Evolutionary conservation across 1,284 basidiomycete species (phyloP), one percentile per base, ranked within the genome.

Genomic region (Xanthoconium separans): DNA sequence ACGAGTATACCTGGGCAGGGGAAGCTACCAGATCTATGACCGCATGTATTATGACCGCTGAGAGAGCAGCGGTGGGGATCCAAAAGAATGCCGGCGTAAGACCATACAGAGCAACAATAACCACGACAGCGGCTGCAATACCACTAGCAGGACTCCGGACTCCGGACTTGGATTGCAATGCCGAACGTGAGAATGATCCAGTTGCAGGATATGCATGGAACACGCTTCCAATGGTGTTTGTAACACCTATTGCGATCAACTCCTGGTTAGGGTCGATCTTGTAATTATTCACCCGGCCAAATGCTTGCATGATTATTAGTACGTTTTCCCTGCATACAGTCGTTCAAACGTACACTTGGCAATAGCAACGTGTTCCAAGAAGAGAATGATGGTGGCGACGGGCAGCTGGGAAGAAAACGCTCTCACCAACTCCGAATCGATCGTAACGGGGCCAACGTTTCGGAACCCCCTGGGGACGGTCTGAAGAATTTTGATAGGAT

Each of bases 241-340:
- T 87, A n/a, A 98, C 94, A 41, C 97, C 96, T 60, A 99, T 98
- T 40, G 97, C 96, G 63, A 98, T 90, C 49, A 98, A 81, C 72
- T 98, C 96, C 72, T 98, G 96, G 75, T 95, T 95, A 16, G 96
- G 95, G 68, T 98, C 88, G 72, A 99, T 98, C 73, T 94, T 98
- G 81, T 99, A 99, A 36, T 89, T 89, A 72, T 99, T 98, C 59
- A 98, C 73, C 56, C 96, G 87, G 57, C 97, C 96, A 70, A 99
- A 99, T 0, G 95, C 93, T 91, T 70, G 57, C 40, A 22, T 43
- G 27, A 13, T 33, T 1, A 20, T 71, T 20, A 71, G 50, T 15
- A 48, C 3, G 0, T 11, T 39, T 37, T 27, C 24, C 31, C 18
- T 34, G 44, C 2, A 42, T 6, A 36, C 7, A 27, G 3, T 8